Evolutionary conservation across 208 protist genomes (phyloP), one percentile per base, ranked within the genome.

Genomic region (Strigomonas oncopelti): DNA sequence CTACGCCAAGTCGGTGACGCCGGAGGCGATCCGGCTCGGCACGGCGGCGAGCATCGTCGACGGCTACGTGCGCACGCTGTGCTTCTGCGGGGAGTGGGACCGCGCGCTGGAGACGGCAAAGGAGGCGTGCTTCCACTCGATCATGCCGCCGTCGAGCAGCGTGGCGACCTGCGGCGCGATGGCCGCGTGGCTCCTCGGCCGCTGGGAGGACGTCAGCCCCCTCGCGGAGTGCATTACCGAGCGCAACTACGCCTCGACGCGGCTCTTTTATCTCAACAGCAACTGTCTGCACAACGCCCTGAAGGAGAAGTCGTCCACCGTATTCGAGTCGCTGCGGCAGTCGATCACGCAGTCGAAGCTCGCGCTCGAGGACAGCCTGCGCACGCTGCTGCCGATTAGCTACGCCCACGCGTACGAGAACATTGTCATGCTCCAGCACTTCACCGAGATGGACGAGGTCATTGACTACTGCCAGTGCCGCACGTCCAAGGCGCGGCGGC

Each of bases 371-470:
- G 84, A 91, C 58, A 95, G 81, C 57, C 76, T 95, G 57, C 83
- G 87, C 66, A 94, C 90, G n/a, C 74, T 95, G 46, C 67, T 96
- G 18, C 86, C 89, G 1, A 73, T 95, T 22, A 95, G 87, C 76
- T 95, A 96, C 80, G 69, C 80, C 13, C 90, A 93, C 69, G 92
- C 92, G 20, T 99, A 99, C 83, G 86, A 97, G 29, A 89, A 91
- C 42, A 72, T 99, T 16, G 95, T 99, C 16, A 75, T 93, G 61
- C 77, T 99, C 66, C 98, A 99, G 82, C 97, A 99, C 84, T 93
- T 99, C 46, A 92, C 93, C 0, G 98, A 99, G 78, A 93, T 99
- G 72, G 98, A 99, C 84, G 98, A 99, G 81, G 87, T 99, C 22
- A 80, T 99, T 14, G 90, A 87, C 48, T 92, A 91, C 77, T 69